Percentiles rank a stretch among this genome's conserved stretches.
phyloP scores from a whole-genome alignment of 371 early-diverging fungal genomes.

The Coemansia sp. region DNA sequence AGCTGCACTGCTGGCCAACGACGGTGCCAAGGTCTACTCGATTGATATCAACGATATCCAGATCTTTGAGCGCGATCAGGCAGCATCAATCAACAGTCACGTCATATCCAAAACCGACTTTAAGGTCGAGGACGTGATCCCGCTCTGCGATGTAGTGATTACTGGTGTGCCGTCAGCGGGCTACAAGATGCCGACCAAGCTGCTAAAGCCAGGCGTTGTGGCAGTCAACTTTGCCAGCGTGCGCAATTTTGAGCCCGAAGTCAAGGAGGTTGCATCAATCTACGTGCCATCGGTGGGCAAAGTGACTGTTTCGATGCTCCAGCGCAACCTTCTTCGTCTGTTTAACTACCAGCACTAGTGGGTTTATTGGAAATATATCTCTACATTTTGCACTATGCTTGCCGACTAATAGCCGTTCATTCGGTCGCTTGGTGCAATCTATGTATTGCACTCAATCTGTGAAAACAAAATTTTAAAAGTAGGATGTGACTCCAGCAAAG shows the following conservation, averaged over 20 bases:
- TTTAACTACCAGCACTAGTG: constrained; percentile 63
- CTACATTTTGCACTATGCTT: background rate
- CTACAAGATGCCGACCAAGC: constrained; percentile 80
- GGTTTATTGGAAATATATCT: background rate
- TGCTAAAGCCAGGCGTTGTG: constrained; percentile 90
- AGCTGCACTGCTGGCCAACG: constrained; percentile 96
- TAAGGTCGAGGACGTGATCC: constrained; percentile 76
- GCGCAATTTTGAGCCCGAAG: constrained; percentile 86
- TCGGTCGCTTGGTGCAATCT: too few relatives aligned
- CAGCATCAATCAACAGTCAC: constrained; percentile 74
- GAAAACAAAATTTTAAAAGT: constrained; percentile 7
- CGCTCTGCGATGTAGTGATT: constrained; percentile 90
- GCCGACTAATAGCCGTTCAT: too few relatives aligned
- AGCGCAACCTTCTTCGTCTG: constrained; percentile 87
- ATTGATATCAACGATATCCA: constrained; percentile 89
- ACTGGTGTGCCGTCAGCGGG: constrained; percentile 89
- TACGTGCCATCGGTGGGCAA: constrained; percentile 96
- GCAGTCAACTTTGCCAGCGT: constrained; percentile 93
- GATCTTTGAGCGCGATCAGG: constrained; percentile 82
- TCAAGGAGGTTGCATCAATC: constrained; percentile 84
- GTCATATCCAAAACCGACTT: constrained; percentile 70
- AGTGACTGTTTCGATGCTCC: constrained; percentile 95
- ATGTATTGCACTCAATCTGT: too few relatives aligned
- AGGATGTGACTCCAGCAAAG: constrained; percentile 40
- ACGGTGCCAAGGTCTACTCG: constrained; percentile 94